Conservation (phyloP, 768 basidiomycete species). For the Daedaleopsis sinensis region DNA sequence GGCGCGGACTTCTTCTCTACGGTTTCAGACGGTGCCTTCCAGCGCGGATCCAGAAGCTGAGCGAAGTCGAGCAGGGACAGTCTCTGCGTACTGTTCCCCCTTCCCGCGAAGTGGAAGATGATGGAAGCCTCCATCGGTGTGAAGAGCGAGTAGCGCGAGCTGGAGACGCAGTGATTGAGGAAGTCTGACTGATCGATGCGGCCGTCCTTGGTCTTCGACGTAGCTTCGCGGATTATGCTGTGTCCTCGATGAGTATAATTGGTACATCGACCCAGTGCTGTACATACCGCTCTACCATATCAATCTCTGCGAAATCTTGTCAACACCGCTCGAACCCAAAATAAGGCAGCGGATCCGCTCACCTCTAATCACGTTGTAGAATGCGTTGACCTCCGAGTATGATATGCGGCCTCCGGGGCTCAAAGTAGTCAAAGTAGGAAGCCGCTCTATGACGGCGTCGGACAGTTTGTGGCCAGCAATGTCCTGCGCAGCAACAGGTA, state of each 20-base stretch:
- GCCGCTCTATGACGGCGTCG: conserved; percentile 86
- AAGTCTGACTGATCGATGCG: conserved; percentile 97
- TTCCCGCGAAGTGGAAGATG: conserved; percentile 95
- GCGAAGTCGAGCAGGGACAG: conserved; percentile 90
- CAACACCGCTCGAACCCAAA: background rate
- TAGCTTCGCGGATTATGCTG: conserved; percentile 89
- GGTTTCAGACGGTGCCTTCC: conserved; percentile 70
- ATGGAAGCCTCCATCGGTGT: conserved; percentile 99
- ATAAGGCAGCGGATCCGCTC: conserved; percentile 28
- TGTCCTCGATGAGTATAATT: conserved; percentile 1
- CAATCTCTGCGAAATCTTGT: conserved; percentile 70
- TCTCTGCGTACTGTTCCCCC: conserved; percentile 69
- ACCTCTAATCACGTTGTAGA: conserved; percentile 95
- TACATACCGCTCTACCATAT: conserved; percentile 86
- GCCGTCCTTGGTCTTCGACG: conserved; percentile 89
- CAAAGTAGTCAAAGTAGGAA: conserved; percentile 91
- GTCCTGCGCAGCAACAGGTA: conserved; percentile 56
- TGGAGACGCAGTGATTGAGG: conserved; percentile 82
- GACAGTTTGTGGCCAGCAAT: conserved; percentile 97
- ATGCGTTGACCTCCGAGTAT: conserved; percentile 95
- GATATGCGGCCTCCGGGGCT: conserved; percentile 89
- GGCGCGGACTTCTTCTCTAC: conserved; percentile 35
- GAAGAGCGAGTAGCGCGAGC: conserved; percentile 91
- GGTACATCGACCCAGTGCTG: conserved; percentile 2
- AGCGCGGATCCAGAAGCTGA: conserved; percentile 88